Conservation (phyloP, 2,329 filamentous ascomycete species). For the Atkinsonella hypoxylon region DNA sequence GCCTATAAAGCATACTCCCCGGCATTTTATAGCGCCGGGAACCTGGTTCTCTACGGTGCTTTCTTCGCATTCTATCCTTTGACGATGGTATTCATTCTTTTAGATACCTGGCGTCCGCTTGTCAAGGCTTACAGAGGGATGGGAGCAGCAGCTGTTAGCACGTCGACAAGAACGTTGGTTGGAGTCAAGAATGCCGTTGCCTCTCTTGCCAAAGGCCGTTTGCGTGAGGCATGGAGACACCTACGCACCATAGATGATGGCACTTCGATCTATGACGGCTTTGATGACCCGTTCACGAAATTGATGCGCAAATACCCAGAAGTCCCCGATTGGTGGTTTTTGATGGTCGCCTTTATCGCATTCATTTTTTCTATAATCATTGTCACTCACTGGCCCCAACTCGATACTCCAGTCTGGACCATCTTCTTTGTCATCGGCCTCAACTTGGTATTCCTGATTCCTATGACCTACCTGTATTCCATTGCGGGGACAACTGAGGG, state of each 20-base stretch:
- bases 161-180: constrained; percentile 5
- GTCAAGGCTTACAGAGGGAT: constrained; percentile 20
- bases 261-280: constrained; percentile 27
- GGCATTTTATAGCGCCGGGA: constrained; percentile 21
- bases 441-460: constrained; percentile 27
- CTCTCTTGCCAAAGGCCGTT: constrained; percentile 20
- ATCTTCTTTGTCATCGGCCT: constrained; percentile 21
- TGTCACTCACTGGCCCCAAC: constrained; percentile 16
- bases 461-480: constrained; percentile 27
- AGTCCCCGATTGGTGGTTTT: constrained; percentile 36
- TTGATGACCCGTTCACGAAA: constrained; percentile 29
- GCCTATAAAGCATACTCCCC: constrained; percentile 24
- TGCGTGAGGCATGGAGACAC: constrained; percentile 16
- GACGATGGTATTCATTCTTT: constrained; percentile 23
- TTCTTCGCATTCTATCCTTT: constrained; percentile 22
- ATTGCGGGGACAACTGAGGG: constrained; percentile 30
- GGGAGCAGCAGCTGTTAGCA: constrained; percentile 10
- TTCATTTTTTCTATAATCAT: constrained; percentile 23
- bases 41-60: constrained; percentile 18
- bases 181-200: constrained; percentile 16
- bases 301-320: constrained; percentile 32
- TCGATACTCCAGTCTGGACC: constrained; percentile 18
- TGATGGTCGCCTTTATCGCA: constrained; percentile 12
- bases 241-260: constrained; percentile 24
- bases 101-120: constrained; percentile 23